Conservation (phyloP, 1,139 yeast genomes). For the Lodderomyces pseudojiufengensis region DNA sequence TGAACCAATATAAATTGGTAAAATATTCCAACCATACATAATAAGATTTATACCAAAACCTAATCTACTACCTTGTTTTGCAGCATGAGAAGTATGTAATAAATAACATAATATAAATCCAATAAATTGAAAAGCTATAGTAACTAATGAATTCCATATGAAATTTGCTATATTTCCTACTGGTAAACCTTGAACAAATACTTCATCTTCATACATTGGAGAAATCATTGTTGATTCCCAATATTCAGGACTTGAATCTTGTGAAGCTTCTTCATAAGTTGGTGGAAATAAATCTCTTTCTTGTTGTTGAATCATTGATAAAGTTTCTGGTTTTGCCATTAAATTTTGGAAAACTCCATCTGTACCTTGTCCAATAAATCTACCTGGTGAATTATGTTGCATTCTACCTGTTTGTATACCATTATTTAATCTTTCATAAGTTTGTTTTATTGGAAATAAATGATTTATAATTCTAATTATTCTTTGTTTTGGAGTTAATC, state of each 20-base stretch:
- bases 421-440: constrained; percentile 43
- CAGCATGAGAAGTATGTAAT: constrained; percentile 94
- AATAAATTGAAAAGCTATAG: constrained; percentile 87
- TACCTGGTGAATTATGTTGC: constrained; percentile 43
- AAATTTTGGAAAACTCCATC: constrained; percentile 94
- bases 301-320: constrained; percentile 33
- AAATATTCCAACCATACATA: constrained; percentile 68
- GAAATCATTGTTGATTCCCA: constrained; percentile 91
- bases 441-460: constrained; percentile 39
- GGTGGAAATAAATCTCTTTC: constrained; percentile 64
- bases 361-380: constrained; percentile 52
- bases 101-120: constrained; percentile 90
- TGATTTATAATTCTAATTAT: constrained; percentile 31
- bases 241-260: constrained; percentile 93
- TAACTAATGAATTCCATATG: constrained; percentile 84
- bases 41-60: constrained; percentile 88
- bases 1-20: constrained; percentile 56
- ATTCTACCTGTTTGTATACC: constrained; percentile 44
- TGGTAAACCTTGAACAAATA: constrained; percentile 92
- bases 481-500: constrained; percentile 27
- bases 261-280: constrained; percentile 90
- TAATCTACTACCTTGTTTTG: constrained; percentile 90
- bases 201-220: constrained; percentile 81
- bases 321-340: constrained; percentile 78
- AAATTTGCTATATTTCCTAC: constrained; percentile 90